These are phyloP conservation scores for Phaeolepiota aurea DNA, from an alignment of 768 basidiomycete species.

Conservation along the genomic window DNA sequence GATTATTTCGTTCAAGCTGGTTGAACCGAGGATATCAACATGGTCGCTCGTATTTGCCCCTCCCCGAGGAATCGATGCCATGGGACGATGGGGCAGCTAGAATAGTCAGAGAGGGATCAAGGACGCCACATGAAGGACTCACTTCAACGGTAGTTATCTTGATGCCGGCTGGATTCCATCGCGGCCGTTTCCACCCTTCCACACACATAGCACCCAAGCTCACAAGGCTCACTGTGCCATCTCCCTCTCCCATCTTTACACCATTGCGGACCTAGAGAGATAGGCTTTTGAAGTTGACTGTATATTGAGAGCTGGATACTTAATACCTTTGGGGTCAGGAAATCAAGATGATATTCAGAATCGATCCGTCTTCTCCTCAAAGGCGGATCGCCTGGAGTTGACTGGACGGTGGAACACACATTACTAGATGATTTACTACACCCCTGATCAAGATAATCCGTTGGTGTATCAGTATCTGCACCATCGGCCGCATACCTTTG, in stretches of 20 bases:
- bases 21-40: constrained; percentile 77
- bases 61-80: constrained; percentile 68
- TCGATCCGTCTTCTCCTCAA: constrained; percentile 78
- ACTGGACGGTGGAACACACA: constrained; percentile 33
- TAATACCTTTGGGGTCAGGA: constrained; percentile 43
- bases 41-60: constrained; percentile 91
- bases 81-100: constrained; percentile 75
- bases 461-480: constrained; percentile 49
- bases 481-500: constrained; percentile 66
- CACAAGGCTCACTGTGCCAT: constrained; percentile 84
- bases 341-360: constrained; percentile 65
- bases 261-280: constrained; percentile 60
- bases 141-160: constrained; percentile 84
- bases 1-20: constrained; percentile 81
- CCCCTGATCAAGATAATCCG: constrained; percentile 32
- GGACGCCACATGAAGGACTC: constrained; percentile 9
- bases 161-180: constrained; percentile 93
- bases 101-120: constrained; percentile 2
- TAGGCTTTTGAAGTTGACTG: neutral
- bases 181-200: constrained; percentile 83
- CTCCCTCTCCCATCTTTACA: constrained; percentile 90
- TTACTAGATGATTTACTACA: constrained; percentile 36
- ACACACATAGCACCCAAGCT: constrained; percentile 95
- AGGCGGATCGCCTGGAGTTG: constrained; percentile 45
- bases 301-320: neutral